phyloP scores from a whole-genome alignment of 2,329 filamentous ascomycete genomes.

The Colletotrichum simmondsii region DNA sequence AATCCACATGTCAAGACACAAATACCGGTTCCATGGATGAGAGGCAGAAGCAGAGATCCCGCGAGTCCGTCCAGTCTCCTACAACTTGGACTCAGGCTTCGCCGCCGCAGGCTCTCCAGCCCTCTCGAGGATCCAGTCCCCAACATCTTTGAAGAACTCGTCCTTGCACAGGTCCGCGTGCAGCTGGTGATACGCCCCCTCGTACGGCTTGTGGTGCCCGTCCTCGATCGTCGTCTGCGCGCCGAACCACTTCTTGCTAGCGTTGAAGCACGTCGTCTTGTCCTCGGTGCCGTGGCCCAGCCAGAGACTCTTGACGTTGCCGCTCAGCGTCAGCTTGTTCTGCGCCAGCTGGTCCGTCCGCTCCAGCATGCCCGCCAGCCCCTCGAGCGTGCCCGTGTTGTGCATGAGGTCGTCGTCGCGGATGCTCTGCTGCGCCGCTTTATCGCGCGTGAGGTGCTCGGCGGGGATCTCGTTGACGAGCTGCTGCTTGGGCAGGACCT shows the following conservation, averaged over 20 bases:
- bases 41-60: background rate
- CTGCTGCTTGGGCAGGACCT: slow-evolving; percentile 74
- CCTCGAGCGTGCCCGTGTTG: slow-evolving; percentile 87
- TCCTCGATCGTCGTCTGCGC: slow-evolving; percentile 69
- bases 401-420: slow-evolving; percentile 78
- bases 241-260: slow-evolving; percentile 73
- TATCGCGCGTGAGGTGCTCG: slow-evolving; percentile 74
- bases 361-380: slow-evolving; percentile 81
- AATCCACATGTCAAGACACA: background rate
- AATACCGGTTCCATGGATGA: background rate
- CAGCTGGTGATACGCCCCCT: slow-evolving; percentile 82
- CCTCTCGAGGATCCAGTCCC: slow-evolving; percentile 71
- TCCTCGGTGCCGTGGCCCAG: slow-evolving; percentile 83
- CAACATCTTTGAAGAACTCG: slow-evolving; percentile 68
- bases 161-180: slow-evolving; percentile 69
- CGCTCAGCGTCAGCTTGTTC: slow-evolving; percentile 64
- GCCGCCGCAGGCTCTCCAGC: slow-evolving; percentile 34
- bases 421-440: slow-evolving; percentile 69
- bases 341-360: slow-evolving; percentile 70
- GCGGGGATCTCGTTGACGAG: slow-evolving; percentile 73
- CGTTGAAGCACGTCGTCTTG: slow-evolving; percentile 72
- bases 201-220: slow-evolving; percentile 77
- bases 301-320: slow-evolving; percentile 72
- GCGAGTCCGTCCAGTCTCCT: background rate
- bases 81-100: slow-evolving; percentile 51